Evolutionary conservation across 2,329 filamentous ascomycete genomes (phyloP), one percentile per base, ranked within the genome.

Genomic region (Neopestalotiopsis clavispora): DNA sequence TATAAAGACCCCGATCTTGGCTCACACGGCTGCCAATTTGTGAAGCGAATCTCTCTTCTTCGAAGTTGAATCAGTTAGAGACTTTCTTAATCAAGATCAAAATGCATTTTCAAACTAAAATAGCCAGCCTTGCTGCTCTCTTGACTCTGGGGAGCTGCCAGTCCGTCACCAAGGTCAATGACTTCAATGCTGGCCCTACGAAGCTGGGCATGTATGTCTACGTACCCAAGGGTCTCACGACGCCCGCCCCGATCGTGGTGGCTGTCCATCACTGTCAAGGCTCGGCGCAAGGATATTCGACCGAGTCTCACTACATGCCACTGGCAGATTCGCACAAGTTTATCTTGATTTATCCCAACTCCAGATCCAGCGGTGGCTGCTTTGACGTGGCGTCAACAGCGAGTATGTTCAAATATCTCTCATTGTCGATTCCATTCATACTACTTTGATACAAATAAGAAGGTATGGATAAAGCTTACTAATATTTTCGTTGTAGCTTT

Each of bases 321-420:
- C 80, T 86, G 14, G 86, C 89, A 14, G 87, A 89, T 70, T 77
- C 79, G 34, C 81, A 86, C 64, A 87, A 87, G 52, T 90, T 87
- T 77, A 88, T 91, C 67, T 76, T 83, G 20, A 83, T 85, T 70
- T 86, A 83, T 70, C 84, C 84, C 2, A 80, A 80, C 72, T 83
- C 79, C 4, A 80, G 74, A 64, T 81, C 78, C 67, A 75, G 74
- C 14, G 82, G 80, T 52, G 82, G 77, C 58, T 91, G 89, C 79
- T 91, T 88, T 84, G 89, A 91, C 72, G 88, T 90, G 5, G 84
- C 86, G 4, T 87, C 84, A 10, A 81, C 81, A 52, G 82, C 80
- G 42, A 74, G 76, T 78, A 73, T 42, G 75, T 74, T 40, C 67
- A 4, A 9, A 9, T 7, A 14, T 2, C 13, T n/a, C 3, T 34